Percentiles rank a stretch among this genome's conserved stretches.
phyloP scores from a whole-genome alignment of 140 eudicot genomes.

The Cichorium intybus region DNA sequence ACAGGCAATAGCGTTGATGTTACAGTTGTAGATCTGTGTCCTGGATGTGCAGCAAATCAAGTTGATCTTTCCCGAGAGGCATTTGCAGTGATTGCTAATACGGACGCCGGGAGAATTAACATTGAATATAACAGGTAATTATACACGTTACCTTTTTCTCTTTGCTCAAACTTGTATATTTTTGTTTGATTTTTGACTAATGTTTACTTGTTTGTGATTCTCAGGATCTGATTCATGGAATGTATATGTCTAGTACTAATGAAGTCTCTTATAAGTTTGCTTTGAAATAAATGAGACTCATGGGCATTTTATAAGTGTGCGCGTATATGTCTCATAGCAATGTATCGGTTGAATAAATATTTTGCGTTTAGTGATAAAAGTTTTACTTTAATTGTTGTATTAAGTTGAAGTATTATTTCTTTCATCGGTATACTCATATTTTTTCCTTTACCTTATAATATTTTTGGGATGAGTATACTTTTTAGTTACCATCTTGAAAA shows the following conservation, averaged over 20 bases:
- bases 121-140: conserved; percentile 40
- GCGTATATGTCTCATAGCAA: background rate
- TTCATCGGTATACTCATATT: no score
- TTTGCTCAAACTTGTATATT: background rate
- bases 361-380: no score
- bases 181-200: background rate
- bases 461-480: no score
- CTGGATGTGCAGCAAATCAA: conserved; percentile 31
- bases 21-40: conserved; percentile 55
- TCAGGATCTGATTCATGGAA: conserved; percentile 6
- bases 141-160: background rate
- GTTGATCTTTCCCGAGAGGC: conserved; percentile 66
- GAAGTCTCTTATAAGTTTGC: background rate
- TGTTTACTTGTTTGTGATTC: background rate
- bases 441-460: no score
- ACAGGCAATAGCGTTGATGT: conserved; percentile 33
- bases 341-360: background rate
- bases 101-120: conserved; percentile 46
- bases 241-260: background rate
- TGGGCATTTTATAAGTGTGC: background rate
- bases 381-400: no score
- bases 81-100: conserved; percentile 48
- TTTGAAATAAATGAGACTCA: background rate
- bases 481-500: no score
- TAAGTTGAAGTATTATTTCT: no score